Conservation (phyloP, 1,139 yeast species). For the Saccharomyces hybrid region DNA sequence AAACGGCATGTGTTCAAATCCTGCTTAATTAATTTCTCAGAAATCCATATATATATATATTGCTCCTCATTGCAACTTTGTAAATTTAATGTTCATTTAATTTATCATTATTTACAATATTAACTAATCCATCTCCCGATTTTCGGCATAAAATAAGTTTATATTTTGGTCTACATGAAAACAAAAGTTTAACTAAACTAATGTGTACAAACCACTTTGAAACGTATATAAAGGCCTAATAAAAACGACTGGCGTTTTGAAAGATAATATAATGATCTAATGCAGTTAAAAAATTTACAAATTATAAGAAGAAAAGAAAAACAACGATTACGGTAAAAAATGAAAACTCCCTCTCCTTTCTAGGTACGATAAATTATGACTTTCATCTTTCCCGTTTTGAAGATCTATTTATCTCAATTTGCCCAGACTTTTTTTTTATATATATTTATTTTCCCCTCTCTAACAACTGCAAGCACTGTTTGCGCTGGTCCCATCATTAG, state of each 20-base stretch:
- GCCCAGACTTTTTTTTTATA: background rate
- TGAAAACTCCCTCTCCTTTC: background rate
- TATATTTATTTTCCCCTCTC: background rate
- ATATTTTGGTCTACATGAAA: background rate
- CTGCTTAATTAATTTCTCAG: background rate
- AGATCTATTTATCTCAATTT: background rate
- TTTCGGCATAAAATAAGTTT: background rate
- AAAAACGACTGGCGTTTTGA: background rate
- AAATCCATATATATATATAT: background rate
- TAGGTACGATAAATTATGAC: background rate
- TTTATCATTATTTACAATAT: background rate
- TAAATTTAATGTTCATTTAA: background rate
- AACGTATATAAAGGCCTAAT: background rate
- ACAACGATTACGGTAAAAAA: background rate
- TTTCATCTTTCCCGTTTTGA: background rate
- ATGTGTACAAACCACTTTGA: too few relatives aligned
- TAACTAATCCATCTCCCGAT: background rate
- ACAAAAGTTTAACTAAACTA: background rate
- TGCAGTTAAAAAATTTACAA: background rate
- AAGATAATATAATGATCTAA: background rate
- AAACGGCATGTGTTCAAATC: background rate
- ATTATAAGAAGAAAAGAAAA: background rate
- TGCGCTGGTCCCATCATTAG: constrained; percentile 1
- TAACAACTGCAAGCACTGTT: constrained; percentile 5
- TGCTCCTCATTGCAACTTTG: background rate